Evolutionary conservation across 116 monocot species (phyloP).

Genomic region (Dioscorea cayenensis): DNA sequence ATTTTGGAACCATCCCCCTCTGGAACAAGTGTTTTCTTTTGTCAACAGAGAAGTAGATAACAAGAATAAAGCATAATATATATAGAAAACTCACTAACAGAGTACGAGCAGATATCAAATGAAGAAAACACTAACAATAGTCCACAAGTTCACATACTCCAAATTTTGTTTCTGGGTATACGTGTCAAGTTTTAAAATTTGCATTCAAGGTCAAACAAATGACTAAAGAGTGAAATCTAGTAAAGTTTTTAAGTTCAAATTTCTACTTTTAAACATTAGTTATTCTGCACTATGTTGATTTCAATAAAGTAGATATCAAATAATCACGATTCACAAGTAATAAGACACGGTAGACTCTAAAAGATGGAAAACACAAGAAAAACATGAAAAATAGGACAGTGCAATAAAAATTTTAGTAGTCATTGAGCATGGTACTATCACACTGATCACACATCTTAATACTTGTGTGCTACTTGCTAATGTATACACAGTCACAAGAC

Average conservation of each 20-base stretch:
- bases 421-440: too few relatives aligned
- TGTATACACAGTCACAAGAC: background rate
- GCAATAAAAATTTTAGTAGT: too few relatives aligned
- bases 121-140: background rate
- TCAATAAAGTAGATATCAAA: too few relatives aligned
- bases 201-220: background rate
- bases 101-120: background rate
- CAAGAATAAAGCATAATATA: background rate
- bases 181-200: background rate
- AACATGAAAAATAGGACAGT: too few relatives aligned
- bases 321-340: too few relatives aligned
- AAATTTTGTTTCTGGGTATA: background rate
- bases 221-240: background rate
- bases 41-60: too few relatives aligned
- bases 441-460: too few relatives aligned
- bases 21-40: slow-evolving; percentile 25
- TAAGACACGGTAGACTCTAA: too few relatives aligned
- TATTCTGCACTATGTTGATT: too few relatives aligned
- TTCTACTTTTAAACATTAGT: background rate
- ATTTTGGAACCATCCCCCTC: slow-evolving; percentile 99
- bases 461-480: too few relatives aligned
- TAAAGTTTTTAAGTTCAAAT: background rate
- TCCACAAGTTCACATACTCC: background rate
- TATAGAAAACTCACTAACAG: background rate
- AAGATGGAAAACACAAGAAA: too few relatives aligned